These are phyloP conservation scores for Colletotrichum camelliae DNA, from an alignment of 2,329 filamentous ascomycete genomes.

Conservation along the genomic window DNA sequence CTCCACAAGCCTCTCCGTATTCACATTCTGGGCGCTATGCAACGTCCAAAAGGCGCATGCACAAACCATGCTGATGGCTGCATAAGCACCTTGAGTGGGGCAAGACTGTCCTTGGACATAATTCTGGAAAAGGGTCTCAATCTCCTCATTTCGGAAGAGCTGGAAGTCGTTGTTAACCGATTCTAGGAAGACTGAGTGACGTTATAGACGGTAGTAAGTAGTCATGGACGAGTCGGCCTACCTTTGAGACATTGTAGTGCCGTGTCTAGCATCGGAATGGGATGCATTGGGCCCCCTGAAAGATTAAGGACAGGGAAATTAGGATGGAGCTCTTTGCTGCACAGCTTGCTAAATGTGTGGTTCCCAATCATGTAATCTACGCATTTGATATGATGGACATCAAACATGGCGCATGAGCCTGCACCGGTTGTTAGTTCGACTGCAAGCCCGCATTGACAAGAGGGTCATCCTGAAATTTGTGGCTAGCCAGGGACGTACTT, in stretches of 20 bases:
- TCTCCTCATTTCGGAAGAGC: background rate
- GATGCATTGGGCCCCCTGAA: background rate
- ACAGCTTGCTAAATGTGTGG: background rate
- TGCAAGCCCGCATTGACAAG: background rate
- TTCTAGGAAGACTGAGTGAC: background rate
- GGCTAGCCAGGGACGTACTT: background rate
- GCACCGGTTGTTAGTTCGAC: fast-evolving
- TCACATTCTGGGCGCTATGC: background rate
- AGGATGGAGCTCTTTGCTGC: background rate
- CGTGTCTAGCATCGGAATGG: background rate
- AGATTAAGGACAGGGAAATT: background rate
- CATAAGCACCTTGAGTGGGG: fast-evolving
- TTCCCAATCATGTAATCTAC: background rate
- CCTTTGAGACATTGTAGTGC: background rate
- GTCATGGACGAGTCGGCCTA: background rate
- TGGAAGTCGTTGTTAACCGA: background rate
- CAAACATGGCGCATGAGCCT: background rate
- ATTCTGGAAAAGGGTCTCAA: background rate
- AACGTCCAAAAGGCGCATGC: background rate
- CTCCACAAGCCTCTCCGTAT: background rate
- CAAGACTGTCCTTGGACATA: background rate
- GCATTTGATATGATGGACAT: background rate
- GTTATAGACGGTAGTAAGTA: background rate
- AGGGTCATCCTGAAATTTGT: background rate
- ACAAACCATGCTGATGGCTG: background rate